Evolutionary conservation across 768 basidiomycete species (phyloP), one percentile per base, ranked within the genome.

Genomic region (Suillus hirtellus): DNA sequence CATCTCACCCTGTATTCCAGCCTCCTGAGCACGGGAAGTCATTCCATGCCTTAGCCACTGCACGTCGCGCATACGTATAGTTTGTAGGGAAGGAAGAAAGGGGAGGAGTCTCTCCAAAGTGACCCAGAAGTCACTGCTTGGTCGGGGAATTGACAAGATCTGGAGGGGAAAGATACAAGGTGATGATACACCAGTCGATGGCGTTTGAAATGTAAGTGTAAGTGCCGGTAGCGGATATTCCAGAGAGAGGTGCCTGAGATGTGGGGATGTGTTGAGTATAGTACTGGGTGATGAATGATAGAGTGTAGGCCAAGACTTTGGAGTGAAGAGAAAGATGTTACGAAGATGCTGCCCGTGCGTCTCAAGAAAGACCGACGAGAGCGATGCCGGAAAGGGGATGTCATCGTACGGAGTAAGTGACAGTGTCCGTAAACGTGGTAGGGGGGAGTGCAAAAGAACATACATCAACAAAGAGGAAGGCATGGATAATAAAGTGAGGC

Each of bases 1-100:
- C 85, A 94, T 88, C 72, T 92, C 89, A 49, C 91, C 92, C 74
- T 93, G 92, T 15, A 92, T 83, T 9, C 92, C 92, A 8, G 92
- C 84, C 65, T 83, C 86, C 66, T 84, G 86, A 31, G 92, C 92
- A 63, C 82, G 79, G 0, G 75, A 76, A 9, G 82, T 86, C 73
- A 93, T 82, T 0, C 90, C 92, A 59, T 81, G 82, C 60, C 87
- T 77, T 42, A 93, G 74, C 90, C 92, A 93, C 38, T 85, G 84
- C 19, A 91, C 81, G 66, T 92, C 90, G 64, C 89, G 79, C 17
- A 82, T 79, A 17, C 88, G 83, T 21, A 94, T 76, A 9, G 83
- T 80, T 47, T 77, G 71, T 27, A 94, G 79, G 14, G 77, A 69
- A 0, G 89, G 89, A 21, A 93, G 73, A 3, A 73, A 78, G 5